phyloP scores from a whole-genome alignment of 768 basidiomycete genomes.

The Amanita thiersii region DNA sequence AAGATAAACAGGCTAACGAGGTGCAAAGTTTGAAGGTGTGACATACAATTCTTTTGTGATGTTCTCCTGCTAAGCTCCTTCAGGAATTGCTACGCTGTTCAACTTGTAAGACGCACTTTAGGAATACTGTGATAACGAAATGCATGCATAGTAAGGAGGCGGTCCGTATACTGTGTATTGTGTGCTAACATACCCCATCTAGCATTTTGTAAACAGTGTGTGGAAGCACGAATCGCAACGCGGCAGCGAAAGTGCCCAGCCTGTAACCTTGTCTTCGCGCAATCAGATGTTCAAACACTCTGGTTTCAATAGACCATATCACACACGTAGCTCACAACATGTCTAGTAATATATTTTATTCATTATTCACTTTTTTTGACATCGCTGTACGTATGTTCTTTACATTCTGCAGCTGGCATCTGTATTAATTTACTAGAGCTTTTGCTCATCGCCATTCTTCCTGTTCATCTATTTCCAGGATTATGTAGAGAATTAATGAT shows the following conservation, averaged over 20 bases:
- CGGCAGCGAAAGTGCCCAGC: conserved; percentile 93
- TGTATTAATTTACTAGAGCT: neutral
- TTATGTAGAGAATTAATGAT: conserved; percentile 10
- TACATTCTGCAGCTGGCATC: neutral
- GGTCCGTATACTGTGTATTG: conserved; percentile 1
- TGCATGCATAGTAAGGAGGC: conserved; percentile 84
- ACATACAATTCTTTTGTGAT: conserved; percentile 2
- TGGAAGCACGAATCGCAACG: conserved; percentile 81
- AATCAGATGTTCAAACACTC: conserved; percentile 61
- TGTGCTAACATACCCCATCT: conserved; percentile 3
- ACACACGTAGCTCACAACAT: conserved; percentile 11
- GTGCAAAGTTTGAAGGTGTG: conserved; percentile 55
- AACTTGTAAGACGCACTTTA: conserved; percentile 73
- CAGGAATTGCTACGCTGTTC: conserved; percentile 84
- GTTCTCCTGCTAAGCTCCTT: conserved; percentile 2
- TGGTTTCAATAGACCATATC: conserved; percentile 36
- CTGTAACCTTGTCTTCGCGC: conserved; percentile 75
- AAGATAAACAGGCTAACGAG: conserved; percentile 23
- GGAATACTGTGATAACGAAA: conserved; percentile 74
- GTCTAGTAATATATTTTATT: conserved; percentile 10
- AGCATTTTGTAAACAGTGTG: conserved; percentile 83
- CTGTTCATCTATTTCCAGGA: conserved; percentile 6
- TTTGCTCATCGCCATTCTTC: neutral
- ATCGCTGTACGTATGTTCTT: neutral
- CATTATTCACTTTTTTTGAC: conserved; percentile 2